phyloP scores from a whole-genome alignment of 2,329 filamentous ascomycete species.

The Pseudogymnoascus sp. region DNA sequence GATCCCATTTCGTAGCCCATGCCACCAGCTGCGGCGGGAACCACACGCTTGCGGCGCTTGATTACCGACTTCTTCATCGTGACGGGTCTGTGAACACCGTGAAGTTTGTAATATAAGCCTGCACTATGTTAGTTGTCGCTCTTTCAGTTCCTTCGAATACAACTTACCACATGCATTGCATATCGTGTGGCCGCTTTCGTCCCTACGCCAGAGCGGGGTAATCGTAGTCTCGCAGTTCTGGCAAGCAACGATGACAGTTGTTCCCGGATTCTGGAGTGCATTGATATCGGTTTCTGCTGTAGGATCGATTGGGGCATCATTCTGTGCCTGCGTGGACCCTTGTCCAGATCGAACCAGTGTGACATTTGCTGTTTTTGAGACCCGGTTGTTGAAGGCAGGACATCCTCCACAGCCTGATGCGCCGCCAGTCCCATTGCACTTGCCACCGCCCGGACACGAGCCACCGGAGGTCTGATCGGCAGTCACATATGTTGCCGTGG shows the following conservation, averaged over 20 bases:
- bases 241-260: constrained; percentile 73
- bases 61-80: constrained; percentile 99
- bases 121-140: constrained; percentile 15
- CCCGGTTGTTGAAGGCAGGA: constrained; percentile 93
- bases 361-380: constrained; percentile 77
- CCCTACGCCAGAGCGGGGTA: constrained; percentile 89
- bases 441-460: constrained; percentile 91
- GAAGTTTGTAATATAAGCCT: constrained; percentile 95
- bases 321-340: constrained; percentile 19
- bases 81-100: constrained; percentile 84
- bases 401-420: constrained; percentile 93
- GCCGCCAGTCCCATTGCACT: constrained; percentile 92
- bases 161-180: constrained; percentile 93
- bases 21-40: constrained; percentile 59
- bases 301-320: constrained; percentile 24
- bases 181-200: constrained; percentile 91
- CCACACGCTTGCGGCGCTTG: constrained; percentile 89
- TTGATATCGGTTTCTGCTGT: constrained; percentile 43
- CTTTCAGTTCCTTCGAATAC: neutral
- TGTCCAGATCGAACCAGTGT: constrained; percentile 37
- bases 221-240: constrained; percentile 97
- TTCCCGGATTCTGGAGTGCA: constrained; percentile 36
- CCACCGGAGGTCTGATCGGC: constrained; percentile 68
- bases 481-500: constrained; percentile 63
- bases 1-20: constrained; percentile 22